phyloP scores from a whole-genome alignment of 1,139 yeast genomes.

The Pichiaceae sp. region DNA sequence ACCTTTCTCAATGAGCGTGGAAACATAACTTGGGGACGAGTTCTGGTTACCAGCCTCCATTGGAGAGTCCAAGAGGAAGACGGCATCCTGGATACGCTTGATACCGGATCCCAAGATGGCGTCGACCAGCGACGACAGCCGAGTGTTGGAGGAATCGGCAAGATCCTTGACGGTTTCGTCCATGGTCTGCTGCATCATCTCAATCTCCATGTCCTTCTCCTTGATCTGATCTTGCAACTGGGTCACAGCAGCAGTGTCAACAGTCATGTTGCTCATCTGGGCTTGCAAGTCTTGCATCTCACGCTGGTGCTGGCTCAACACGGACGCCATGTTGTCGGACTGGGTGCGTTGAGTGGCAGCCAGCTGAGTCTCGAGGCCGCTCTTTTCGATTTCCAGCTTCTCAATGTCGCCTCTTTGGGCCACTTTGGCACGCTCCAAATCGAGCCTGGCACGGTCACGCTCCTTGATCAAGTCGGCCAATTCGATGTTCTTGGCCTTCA shows the following conservation, averaged over 20 bases:
- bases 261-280: conserved; percentile 21
- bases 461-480: conserved; percentile 85
- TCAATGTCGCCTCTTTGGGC: conserved; percentile 62
- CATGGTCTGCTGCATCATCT: conserved; percentile 71
- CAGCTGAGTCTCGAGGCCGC: conserved; percentile 53
- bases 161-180: conserved; percentile 62
- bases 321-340: conserved; percentile 54
- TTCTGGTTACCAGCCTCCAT: conserved; percentile 80
- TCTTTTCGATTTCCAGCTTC: conserved; percentile 54
- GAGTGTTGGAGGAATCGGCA: conserved; percentile 42
- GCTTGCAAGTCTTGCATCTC: conserved; percentile 39
- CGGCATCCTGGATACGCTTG: conserved; percentile 63
- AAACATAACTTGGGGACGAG: conserved; percentile 64
- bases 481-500: conserved; percentile 80
- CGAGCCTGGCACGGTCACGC: conserved; percentile 82
- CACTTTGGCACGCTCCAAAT: conserved; percentile 65
- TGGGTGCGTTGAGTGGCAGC: conserved; percentile 60
- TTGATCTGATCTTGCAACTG: conserved; percentile 39
- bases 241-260: neutral
- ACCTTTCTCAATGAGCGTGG: conserved; percentile 64
- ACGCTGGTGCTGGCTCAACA: conserved; percentile 54
- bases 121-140: conserved; percentile 55
- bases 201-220: conserved; percentile 74
- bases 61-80: conserved; percentile 67
- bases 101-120: conserved; percentile 64